Evolutionary conservation across 2,329 filamentous ascomycete species (phyloP), one percentile per base, ranked within the genome.

Genomic region (Xylaria sp.): DNA sequence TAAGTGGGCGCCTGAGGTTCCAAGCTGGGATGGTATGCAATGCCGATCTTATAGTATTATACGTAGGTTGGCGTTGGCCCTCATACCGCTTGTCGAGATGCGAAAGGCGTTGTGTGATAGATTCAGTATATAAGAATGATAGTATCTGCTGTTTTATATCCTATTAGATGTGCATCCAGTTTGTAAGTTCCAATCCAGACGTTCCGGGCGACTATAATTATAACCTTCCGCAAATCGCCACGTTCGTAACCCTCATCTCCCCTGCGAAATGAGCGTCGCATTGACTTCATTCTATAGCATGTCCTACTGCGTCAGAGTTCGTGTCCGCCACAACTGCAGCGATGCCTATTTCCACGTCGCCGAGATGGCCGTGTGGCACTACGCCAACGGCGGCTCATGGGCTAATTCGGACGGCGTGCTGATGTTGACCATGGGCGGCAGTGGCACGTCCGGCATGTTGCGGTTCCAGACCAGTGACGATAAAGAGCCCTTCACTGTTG

Each of bases 361-460:
- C 9, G 47, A 58, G 40, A 52, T 46, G 47, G 38, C 47, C n/a
- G 55, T 58, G 29, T 58, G 40, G 55, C 46, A 52, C 55, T 52
- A 52, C 29, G 55, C 55, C 4, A 53, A 58, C 38, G 55, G 48
- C 40, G 55, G 55, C 21, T 6, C 55, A 7, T 58, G 55, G 55
- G 7, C 31, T 2, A 33, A 52, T 15, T 37, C 47, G 3, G 47
- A 52, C 10, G 48, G 47, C 19, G 21, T 44, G 19, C 31, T 58
- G 33, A 23, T 7, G 4, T 10, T 58, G 21, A 56, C 54, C 2
- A 58, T 58, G 55, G 55, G 55, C 40, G 55, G 55, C 27, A 58
- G 55, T 29, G 55, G 55, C 7, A 58, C 55, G 4, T 52, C 55
- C 3, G 55, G 55, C 10, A 58, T 58, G 55, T 17, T 58, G 21